phyloP scores from a whole-genome alignment of 176 grass and related monocot species.

The Eremochloa ophiuroides region DNA sequence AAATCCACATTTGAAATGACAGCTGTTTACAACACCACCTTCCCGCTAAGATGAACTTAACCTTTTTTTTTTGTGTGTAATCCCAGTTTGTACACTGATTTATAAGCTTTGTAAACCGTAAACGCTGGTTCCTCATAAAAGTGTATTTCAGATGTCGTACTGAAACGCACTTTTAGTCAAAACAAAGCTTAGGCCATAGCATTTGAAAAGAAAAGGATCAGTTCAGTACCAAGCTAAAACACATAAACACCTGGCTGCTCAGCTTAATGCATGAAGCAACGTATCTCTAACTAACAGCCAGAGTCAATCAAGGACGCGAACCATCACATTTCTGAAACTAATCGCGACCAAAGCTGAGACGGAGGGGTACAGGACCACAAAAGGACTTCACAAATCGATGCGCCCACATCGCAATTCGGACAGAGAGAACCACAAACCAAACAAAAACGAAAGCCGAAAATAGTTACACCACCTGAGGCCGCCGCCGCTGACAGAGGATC shows the following conservation, averaged over 20 bases:
- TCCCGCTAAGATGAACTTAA: background rate
- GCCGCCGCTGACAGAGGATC: slow-evolving; percentile 52
- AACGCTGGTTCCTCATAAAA: background rate
- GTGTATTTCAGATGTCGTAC: background rate
- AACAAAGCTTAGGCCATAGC: background rate
- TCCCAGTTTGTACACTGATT: background rate
- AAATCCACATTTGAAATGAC: background rate
- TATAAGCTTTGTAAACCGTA: background rate
- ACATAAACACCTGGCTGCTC: background rate
- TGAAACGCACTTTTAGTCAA: background rate
- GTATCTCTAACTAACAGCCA: background rate
- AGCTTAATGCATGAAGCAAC: background rate
- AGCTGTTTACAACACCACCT: background rate
- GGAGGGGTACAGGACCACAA: background rate
- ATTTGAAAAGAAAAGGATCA: background rate
- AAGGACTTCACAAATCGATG: background rate
- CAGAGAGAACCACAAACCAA: background rate
- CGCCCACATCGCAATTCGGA: background rate
- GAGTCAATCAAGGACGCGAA: background rate
- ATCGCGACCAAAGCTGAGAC: background rate
- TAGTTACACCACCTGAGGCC: slow-evolving; percentile 40
- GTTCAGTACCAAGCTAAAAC: background rate
- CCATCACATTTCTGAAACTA: background rate
- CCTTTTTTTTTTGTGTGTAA: background rate
- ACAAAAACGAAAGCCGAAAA: background rate